These are phyloP conservation scores for Triticum urartu DNA, from an alignment of 176 grass and related monocot genomes.

Conservation along the genomic window DNA sequence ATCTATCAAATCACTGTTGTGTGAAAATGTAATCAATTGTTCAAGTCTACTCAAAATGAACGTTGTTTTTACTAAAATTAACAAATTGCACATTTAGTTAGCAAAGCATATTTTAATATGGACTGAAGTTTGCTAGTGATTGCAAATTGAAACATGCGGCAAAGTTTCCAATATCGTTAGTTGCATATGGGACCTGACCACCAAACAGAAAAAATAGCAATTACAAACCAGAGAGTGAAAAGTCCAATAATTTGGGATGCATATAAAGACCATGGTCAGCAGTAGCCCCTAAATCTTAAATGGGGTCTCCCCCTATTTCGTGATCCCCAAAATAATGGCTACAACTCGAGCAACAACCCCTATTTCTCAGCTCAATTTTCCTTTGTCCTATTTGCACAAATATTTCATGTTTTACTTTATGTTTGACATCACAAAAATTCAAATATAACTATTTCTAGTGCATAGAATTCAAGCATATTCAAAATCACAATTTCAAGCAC, in stretches of 20 bases:
- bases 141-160: neutral
- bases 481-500: neutral
- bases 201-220: neutral
- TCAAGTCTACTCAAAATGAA: neutral
- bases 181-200: neutral
- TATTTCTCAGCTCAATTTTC: no score
- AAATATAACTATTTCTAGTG: neutral
- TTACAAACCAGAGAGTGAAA: neutral
- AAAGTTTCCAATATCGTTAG: neutral
- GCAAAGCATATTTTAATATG: neutral
- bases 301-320: neutral
- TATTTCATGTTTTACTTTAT: neutral
- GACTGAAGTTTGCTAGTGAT: neutral
- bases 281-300: neutral
- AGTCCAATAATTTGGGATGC: neutral
- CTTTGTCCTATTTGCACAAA: neutral
- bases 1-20: neutral
- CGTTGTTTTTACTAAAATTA: neutral
- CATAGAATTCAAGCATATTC: neutral
- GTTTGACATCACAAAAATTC: neutral
- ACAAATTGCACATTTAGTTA: neutral
- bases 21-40: neutral
- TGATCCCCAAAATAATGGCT: no score
- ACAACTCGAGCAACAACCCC: no score
- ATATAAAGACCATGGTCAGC: neutral